Conservation (phyloP, 148 eudicot genomes). For the Polygonum maritimum region DNA sequence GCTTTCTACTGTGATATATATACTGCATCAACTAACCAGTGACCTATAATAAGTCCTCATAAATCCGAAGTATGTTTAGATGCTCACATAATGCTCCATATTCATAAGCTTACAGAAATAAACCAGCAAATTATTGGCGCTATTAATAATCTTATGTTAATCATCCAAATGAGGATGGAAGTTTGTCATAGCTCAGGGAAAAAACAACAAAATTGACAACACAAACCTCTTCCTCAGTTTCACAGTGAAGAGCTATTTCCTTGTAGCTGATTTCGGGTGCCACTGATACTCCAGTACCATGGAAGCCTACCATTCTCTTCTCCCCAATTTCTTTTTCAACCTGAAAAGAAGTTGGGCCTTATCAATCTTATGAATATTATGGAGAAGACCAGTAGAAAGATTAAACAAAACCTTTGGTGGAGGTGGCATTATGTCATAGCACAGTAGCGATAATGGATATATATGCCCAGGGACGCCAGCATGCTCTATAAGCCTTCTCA, state of each 20-base stretch:
- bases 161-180: background rate
- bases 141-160: background rate
- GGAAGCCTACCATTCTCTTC: slow-evolving; percentile 68
- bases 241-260: slow-evolving; percentile 38
- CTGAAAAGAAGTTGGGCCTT: slow-evolving; percentile 21
- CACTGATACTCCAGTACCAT: slow-evolving; percentile 76
- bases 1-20: background rate
- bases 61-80: background rate
- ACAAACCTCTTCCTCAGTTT: slow-evolving; percentile 58
- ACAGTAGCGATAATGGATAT: slow-evolving; percentile 69
- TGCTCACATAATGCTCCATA: background rate
- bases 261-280: slow-evolving; percentile 44
- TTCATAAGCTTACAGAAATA: background rate
- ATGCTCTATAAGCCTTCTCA: slow-evolving; percentile 85
- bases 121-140: background rate
- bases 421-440: slow-evolving; percentile 97
- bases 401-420: slow-evolving; percentile 54
- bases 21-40: background rate
- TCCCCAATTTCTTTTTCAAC: slow-evolving; percentile 98
- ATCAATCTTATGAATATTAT: background rate
- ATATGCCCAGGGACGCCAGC: slow-evolving; percentile 85
- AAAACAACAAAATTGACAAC: background rate
- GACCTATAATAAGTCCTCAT: background rate
- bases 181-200: background rate
- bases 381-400: slow-evolving; percentile 9